Base-by-base conservation (phyloP, 768 basidiomycete species). In the Hortiboletus flavorubellus region DNA sequence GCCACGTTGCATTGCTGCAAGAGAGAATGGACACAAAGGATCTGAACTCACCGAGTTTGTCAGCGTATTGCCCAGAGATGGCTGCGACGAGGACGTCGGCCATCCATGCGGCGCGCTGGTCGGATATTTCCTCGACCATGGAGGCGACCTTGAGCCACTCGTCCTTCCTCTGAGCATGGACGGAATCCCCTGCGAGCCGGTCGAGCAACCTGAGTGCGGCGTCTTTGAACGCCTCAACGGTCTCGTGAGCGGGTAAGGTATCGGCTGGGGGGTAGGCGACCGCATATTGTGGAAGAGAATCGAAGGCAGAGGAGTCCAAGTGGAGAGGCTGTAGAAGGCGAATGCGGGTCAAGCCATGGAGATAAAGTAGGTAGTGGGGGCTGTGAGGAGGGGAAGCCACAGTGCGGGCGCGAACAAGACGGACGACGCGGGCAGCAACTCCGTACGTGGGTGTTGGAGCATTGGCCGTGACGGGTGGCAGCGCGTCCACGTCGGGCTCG, bases 91-190 rank as follows among this genome's bases (percentile, higher is more conserved):
- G 77, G 12, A 90, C 82, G 63, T 92, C 90, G 0, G 88, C 87
- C 78, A 91, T 84, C 82, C 86, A 88, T 4, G 83, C 79, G 0
- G 85, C 81, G 30, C 83, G 75, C 9, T 80, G 77, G 59, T 81
- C 78, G 0, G 84, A 78, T 15, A 86, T 78, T 37, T 92, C 87
- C 55, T 91, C 88, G 10, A 91, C 75, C 81, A 91, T 86, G 33
- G 73, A 74, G 4, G 85, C 77, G 50, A 90, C 82, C 70, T 85
- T 87, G 63, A 77, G 68, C 72, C 85, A 91, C 8, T 81, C 82
- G 34, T 91, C 89, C 54, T 81, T 81, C 54, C 82, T 76, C 26
- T 78, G 69, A 47, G 78, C 76, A 46, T 73, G 76, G 5, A 65
- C 56, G 1, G 71, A 64, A 49, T 79, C 79, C 58, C 65, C 70